Base-by-base conservation (phyloP, 306 rosid genomes). In the Oxytropis ochrocephala region DNA sequence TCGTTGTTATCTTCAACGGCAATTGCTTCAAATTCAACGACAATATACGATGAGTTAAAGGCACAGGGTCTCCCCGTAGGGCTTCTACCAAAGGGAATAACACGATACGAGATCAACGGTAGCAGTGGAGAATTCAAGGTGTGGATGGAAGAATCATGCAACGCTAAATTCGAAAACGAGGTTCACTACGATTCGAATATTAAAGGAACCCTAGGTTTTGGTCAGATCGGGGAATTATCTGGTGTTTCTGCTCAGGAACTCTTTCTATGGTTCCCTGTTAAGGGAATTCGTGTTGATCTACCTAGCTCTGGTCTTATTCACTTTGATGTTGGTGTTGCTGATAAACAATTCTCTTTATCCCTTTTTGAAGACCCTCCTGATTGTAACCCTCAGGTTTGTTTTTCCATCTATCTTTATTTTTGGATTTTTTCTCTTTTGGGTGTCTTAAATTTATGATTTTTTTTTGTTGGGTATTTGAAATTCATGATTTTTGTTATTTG, bases 241-340 rank as follows among this genome's bases (percentile, higher is more conserved):
- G 98, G 98, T 27, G 72, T 92, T 14, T 64, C 96, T 12, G 88
- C 96, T 5, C 98, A 92, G 82, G 96, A 92, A 48, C 89, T 92
- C 2, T 92, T 92, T 17, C 85, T 92, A 1, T 92, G 98, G 96
- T 89, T 92, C 21, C 90, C 92, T 1, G 98, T 92, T 2, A 89
- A 84, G 59, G 98, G 90, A 3, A 92, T 92, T 9, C 87, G 85
- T 1, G 92, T 92, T 7, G 98, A 89, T 84, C 81, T 84, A 1
- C 88, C 91, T 0, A 81, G 83, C 66, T 87, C 95, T 1, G 95
- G 98, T 0, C 79, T 92, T 13, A 83, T 92, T 38, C 85, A 92
- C 73, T 92, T 92, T 21, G 96, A 92, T 69, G 96, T 92, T 19
- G 96, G 96, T 38, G 96, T 92, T n/a, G 92, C 91, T 0, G 92